These are phyloP conservation scores for Fusarium sp. DNA, from an alignment of 2,329 filamentous ascomycete genomes.

Conservation along the genomic window DNA sequence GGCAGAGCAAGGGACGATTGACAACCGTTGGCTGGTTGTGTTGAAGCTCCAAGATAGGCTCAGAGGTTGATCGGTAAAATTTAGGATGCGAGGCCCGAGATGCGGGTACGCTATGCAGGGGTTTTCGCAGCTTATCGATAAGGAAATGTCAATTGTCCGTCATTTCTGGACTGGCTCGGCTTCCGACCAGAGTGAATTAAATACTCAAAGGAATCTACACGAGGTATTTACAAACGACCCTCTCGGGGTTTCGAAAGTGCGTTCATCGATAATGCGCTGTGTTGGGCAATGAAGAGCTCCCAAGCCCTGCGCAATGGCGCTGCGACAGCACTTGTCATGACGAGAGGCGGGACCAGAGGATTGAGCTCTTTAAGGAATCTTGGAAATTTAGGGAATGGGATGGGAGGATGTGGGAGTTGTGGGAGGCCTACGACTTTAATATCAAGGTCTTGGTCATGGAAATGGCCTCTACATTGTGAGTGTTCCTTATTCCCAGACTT, in stretches of 20 bases:
- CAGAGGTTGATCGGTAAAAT: constrained; percentile 49
- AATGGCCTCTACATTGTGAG: constrained; percentile 36
- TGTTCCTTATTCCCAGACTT: neutral
- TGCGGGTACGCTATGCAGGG: constrained; percentile 35
- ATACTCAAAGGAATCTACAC: neutral
- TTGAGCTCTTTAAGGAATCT: constrained; percentile 35
- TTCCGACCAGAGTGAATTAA: constrained; percentile 26
- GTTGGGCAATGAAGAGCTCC: constrained; percentile 45
- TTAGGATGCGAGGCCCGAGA: constrained; percentile 44
- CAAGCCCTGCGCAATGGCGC: constrained; percentile 45
- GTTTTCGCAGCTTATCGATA: constrained; percentile 47
- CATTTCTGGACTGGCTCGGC: constrained; percentile 35
- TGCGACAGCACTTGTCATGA: constrained; percentile 29
- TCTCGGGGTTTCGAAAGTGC: neutral
- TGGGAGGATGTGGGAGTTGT: neutral
- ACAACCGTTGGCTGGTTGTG: constrained; percentile 21
- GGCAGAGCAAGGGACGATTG: constrained; percentile 25
- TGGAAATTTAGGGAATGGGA: neutral
- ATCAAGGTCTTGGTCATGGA: neutral
- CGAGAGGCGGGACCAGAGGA: constrained; percentile 34
- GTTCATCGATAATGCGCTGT: constrained; percentile 38
- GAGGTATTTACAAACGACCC: neutral
- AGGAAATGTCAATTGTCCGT: constrained; percentile 37
- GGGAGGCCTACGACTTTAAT: neutral
- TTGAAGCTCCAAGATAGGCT: constrained; percentile 28